phyloP scores from a whole-genome alignment of 2,329 filamentous ascomycete genomes.

The Cladosporium sp. region DNA sequence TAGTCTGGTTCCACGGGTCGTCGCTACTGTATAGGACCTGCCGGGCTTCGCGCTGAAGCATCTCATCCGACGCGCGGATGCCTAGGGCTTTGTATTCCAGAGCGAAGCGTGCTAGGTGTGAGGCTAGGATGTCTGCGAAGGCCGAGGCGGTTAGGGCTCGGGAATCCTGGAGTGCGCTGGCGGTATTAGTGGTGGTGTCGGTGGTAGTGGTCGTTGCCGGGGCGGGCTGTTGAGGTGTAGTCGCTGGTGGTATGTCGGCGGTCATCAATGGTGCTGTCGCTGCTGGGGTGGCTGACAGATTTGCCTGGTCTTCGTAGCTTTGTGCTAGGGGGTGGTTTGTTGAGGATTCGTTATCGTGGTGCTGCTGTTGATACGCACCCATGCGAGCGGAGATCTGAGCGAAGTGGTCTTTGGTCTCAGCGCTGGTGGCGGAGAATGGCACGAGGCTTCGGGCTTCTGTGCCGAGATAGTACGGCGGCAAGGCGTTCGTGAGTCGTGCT shows the following conservation, averaged over 20 bases:
- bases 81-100: constrained; percentile 30
- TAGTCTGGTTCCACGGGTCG: constrained; percentile 42
- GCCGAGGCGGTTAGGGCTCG: constrained; percentile 22
- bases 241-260: no score
- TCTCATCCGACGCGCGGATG: constrained; percentile 38
- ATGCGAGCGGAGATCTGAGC: constrained; percentile 1
- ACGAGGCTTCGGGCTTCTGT: constrained; percentile 3
- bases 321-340: no score
- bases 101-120: constrained; percentile 38
- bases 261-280: no score
- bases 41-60: constrained; percentile 42
- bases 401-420: constrained; percentile 7
- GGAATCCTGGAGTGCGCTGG: not conserved
- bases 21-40: constrained; percentile 42
- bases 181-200: no score
- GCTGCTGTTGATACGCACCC: not conserved
- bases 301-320: no score
- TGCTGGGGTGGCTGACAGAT: no score
- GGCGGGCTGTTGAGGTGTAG: no score
- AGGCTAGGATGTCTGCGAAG: constrained; percentile 43
- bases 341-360: no score
- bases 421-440: constrained; percentile 9
- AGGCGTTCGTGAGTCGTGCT: constrained; percentile 7
- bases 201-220: no score
- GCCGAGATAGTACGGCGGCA: constrained; percentile 6